These are phyloP conservation scores for Triadica sebifera DNA, from an alignment of 345 rosid genomes.

Conservation along the genomic window DNA sequence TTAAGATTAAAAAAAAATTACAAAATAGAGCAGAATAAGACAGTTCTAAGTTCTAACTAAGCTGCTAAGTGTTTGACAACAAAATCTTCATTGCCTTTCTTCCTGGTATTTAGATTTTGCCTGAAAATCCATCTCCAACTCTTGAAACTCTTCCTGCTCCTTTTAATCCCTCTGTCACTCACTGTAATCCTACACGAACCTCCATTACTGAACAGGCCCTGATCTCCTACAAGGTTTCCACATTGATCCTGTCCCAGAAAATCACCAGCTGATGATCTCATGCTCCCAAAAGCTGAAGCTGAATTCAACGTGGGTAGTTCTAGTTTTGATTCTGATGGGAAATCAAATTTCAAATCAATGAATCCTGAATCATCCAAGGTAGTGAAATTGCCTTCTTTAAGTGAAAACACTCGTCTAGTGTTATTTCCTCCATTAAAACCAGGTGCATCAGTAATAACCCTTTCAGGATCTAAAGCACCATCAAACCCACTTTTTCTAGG, in stretches of 20 bases:
- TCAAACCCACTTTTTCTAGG: conserved; percentile 52
- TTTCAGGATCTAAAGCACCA: conserved; percentile 34
- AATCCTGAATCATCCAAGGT: conserved; percentile 80
- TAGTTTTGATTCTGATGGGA: conserved; percentile 42
- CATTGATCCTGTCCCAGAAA: conserved; percentile 30
- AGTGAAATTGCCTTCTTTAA: conserved; percentile 66
- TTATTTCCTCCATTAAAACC: conserved; percentile 26
- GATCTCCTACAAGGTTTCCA: conserved; percentile 23
- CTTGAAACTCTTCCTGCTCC: conserved; percentile 77
- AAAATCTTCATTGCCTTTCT: conserved; percentile 39
- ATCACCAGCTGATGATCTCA: conserved; percentile 43
- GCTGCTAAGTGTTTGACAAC: conserved; percentile 16
- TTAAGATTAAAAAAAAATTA: no score
- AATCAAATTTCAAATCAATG: conserved; percentile 83
- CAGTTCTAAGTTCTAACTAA: neutral
- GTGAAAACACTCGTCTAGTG: conserved; percentile 58
- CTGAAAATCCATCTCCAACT: conserved; percentile 95
- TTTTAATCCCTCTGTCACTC: conserved; percentile 62
- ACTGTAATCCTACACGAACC: conserved; percentile 64
- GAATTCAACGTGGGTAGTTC: conserved; percentile 35
- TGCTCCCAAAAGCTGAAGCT: conserved; percentile 55
- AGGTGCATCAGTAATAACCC: conserved; percentile 6
- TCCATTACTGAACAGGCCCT: conserved; percentile 33
- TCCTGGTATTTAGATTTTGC: conserved; percentile 46
- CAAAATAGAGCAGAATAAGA: no score